Evolutionary conservation across 176 grass and related monocot species (phyloP).

Genomic region (Carex myosuroides): DNA sequence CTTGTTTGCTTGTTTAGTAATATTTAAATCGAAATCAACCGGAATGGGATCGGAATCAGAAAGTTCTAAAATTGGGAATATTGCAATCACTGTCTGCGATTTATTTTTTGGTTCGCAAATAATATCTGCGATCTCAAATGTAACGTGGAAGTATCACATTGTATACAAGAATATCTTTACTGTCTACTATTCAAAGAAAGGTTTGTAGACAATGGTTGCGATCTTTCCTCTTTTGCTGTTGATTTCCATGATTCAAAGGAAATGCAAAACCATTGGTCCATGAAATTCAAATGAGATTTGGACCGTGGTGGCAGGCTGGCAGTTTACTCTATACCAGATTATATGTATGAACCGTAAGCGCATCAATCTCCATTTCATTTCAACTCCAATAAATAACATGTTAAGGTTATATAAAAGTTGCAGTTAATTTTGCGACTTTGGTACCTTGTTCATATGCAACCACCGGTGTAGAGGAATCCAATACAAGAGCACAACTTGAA

Average conservation of each 20-base stretch:
- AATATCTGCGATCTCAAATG: background rate
- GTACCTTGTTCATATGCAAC: no score
- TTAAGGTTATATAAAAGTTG: no score
- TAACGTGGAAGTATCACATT: background rate
- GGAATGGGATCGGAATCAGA: background rate
- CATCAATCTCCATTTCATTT: no score
- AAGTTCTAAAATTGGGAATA: background rate
- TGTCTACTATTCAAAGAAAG: background rate
- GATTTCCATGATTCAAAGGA: background rate
- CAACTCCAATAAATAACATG: no score
- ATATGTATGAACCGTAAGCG: no score
- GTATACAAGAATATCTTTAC: background rate
- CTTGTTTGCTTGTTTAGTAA: background rate
- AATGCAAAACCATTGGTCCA: background rate
- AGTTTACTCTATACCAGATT: background rate
- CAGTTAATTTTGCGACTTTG: no score
- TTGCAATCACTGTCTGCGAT: background rate
- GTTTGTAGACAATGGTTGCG: background rate
- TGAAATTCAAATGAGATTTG: background rate
- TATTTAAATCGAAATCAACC: background rate
- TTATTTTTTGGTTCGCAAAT: background rate
- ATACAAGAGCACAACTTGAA: no score
- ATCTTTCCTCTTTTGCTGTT: background rate
- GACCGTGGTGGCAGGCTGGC: background rate
- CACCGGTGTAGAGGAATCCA: no score